Conservation (phyloP, 2,329 filamentous ascomycete genomes). For the Cladophialophora immunda region DNA sequence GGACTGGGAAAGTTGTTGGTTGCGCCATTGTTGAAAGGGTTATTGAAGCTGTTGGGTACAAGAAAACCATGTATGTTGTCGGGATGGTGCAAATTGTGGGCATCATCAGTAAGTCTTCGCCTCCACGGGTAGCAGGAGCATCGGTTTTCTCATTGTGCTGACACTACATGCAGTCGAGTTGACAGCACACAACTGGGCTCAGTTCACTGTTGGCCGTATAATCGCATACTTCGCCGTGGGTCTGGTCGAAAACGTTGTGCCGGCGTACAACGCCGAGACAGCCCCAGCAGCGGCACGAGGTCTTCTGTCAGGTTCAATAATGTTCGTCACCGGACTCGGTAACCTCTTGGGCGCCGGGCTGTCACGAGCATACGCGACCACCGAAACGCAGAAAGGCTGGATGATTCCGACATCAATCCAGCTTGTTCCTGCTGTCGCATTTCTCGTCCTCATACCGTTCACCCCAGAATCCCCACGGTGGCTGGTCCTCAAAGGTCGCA, state of each 20-base stretch:
- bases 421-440: neutral
- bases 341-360: neutral
- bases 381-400: neutral
- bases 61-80: neutral
- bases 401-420: neutral
- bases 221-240: slow-evolving; percentile 5
- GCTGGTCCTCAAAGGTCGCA: neutral
- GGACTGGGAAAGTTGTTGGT: neutral
- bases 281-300: slow-evolving; percentile 6
- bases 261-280: slow-evolving; percentile 1
- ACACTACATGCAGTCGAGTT: neutral
- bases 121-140: neutral
- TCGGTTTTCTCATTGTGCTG: neutral
- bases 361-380: neutral
- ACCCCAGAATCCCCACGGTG: neutral
- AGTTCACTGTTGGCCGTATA: slow-evolving; percentile 9
- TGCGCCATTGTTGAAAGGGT: neutral
- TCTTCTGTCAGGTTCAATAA: neutral
- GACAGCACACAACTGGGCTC: slow-evolving; percentile 4
- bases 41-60: neutral
- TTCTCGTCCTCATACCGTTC: neutral
- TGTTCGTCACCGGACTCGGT: neutral
- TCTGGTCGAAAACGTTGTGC: slow-evolving; percentile 7
- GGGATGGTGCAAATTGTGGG: neutral
- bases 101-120: neutral